These are phyloP conservation scores for Terana coerulea DNA, from an alignment of 768 basidiomycete genomes.

Conservation along the genomic window DNA sequence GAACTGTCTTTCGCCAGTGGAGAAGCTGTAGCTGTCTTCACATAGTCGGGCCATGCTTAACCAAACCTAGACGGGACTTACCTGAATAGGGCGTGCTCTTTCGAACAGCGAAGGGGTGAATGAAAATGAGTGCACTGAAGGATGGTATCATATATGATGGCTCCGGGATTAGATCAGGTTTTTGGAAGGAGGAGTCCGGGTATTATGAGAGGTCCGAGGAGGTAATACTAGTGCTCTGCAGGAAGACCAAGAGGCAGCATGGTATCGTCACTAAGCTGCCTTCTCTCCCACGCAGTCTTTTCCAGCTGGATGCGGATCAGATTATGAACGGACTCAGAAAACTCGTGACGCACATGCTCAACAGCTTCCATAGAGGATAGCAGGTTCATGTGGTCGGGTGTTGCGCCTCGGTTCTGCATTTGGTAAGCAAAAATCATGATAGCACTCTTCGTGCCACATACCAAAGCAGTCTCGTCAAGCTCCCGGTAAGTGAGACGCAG, in stretches of 20 bases:
- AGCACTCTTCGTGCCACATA: constrained; percentile 29
- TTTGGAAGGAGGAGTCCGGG: too few species aligned
- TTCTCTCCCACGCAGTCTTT: constrained; percentile 47
- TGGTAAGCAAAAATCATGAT: constrained; percentile 1
- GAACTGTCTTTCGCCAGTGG: too few species aligned
- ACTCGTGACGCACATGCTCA: constrained; percentile 47
- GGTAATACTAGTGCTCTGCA: neutral
- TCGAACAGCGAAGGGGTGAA: too few species aligned
- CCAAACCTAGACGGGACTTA: too few species aligned
- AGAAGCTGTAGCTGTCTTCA: too few species aligned
- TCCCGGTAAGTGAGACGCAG: constrained; percentile 63
- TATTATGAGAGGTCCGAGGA: too few species aligned
- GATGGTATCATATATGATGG: too few species aligned
- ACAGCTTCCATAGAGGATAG: constrained; percentile 53
- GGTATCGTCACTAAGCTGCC: constrained; percentile 28
- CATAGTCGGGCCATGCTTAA: too few species aligned
- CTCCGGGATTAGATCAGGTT: too few species aligned
- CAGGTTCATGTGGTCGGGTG: constrained; percentile 79
- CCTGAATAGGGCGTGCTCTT: too few species aligned
- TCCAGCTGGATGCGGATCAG: constrained; percentile 40
- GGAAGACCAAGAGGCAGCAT: constrained; percentile 43
- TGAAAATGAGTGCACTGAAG: too few species aligned
- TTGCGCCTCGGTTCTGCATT: constrained; percentile 38
- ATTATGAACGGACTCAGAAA: neutral
- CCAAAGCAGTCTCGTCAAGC: constrained; percentile 60